Evolutionary conservation across 2,329 filamentous ascomycete species (phyloP).

Genomic region (Sarocladium kiliense): DNA sequence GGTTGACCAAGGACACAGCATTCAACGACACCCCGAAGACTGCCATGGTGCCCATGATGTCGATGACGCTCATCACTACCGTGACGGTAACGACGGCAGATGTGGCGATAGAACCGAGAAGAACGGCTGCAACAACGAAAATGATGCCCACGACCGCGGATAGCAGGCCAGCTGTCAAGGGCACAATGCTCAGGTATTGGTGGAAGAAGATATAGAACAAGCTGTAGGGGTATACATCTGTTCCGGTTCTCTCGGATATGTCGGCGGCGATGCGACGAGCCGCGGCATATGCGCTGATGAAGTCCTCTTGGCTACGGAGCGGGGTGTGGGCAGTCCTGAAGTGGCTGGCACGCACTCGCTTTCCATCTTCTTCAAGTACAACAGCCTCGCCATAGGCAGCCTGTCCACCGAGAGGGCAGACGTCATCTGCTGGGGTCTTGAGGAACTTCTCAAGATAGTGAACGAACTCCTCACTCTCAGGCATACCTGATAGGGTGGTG

Average conservation of each 20-base stretch:
- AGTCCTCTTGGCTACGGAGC: slow-evolving; percentile 81
- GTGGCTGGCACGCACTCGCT: slow-evolving; percentile 74
- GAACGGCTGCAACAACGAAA: slow-evolving; percentile 69
- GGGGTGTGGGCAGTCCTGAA: slow-evolving; percentile 90
- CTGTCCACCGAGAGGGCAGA: slow-evolving; percentile 83
- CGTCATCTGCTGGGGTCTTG: slow-evolving; percentile 68
- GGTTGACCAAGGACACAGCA: slow-evolving; percentile 89
- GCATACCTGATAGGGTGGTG: slow-evolving; percentile 84
- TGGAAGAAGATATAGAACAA: slow-evolving; percentile 99
- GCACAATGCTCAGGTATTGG: slow-evolving; percentile 83
- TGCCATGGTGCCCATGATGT: slow-evolving; percentile 95
- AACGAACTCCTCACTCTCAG: slow-evolving; percentile 85
- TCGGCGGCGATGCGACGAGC: slow-evolving; percentile 82
- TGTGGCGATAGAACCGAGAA: slow-evolving; percentile 80
- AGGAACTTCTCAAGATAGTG: slow-evolving; percentile 83
- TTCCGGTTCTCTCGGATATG: slow-evolving; percentile 64
- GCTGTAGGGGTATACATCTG: slow-evolving; percentile 91
- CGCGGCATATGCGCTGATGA: slow-evolving; percentile 84
- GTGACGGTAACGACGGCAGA: slow-evolving; percentile 78
- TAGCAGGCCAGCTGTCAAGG: slow-evolving; percentile 72
- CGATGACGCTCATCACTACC: slow-evolving; percentile 87
- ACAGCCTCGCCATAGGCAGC: slow-evolving; percentile 84
- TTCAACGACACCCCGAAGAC: slow-evolving; percentile 85
- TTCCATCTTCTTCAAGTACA: slow-evolving; percentile 63
- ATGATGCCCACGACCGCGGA: slow-evolving; percentile 82